phyloP scores from a whole-genome alignment of 164 flowering plant species.

The Protea cynaroides region DNA sequence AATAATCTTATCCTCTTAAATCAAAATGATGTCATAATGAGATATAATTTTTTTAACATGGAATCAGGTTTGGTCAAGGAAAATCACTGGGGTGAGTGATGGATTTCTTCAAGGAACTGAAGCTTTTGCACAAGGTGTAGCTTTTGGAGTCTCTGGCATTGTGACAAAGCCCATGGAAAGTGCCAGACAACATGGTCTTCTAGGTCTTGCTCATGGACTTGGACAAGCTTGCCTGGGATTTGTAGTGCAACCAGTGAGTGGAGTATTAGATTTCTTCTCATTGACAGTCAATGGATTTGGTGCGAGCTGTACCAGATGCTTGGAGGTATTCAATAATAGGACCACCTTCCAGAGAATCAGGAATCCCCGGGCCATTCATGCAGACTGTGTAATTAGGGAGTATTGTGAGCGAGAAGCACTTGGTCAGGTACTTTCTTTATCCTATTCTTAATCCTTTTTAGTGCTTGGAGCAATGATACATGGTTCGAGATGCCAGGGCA shows the following conservation, averaged over 20 bases:
- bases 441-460: background rate
- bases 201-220: constrained; percentile 91
- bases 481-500: no score
- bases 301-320: constrained; percentile 87
- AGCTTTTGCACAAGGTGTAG: constrained; percentile 98
- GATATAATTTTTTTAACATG: constrained; percentile 9
- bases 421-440: constrained; percentile 65
- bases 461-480: no score
- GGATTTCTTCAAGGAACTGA: constrained; percentile 93
- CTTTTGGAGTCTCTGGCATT: constrained; percentile 96
- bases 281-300: constrained; percentile 97
- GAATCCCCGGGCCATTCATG: constrained; percentile 76
- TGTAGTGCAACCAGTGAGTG: constrained; percentile 91
- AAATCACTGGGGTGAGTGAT: constrained; percentile 90
- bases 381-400: constrained; percentile 63
- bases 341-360: constrained; percentile 55
- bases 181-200: constrained; percentile 81
- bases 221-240: constrained; percentile 86
- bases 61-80: constrained; percentile 76
- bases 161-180: constrained; percentile 90
- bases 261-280: constrained; percentile 92
- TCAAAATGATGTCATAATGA: background rate
- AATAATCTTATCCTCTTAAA: background rate
- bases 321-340: constrained; percentile 61
- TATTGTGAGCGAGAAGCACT: constrained; percentile 81